phyloP scores from a whole-genome alignment of 2,329 filamentous ascomycete species.

The Ceratocystis ficicola region DNA sequence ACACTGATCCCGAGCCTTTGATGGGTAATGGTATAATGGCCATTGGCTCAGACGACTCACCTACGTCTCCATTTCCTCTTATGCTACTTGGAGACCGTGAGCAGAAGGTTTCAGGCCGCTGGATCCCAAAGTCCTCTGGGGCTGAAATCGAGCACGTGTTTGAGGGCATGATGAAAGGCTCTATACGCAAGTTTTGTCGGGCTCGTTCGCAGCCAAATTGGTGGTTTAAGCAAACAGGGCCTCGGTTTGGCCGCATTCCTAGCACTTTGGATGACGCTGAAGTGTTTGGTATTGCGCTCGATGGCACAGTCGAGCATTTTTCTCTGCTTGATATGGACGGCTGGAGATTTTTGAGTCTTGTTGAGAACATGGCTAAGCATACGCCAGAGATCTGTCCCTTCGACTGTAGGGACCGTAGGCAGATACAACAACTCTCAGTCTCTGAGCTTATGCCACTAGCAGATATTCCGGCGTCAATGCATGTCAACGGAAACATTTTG shows the following conservation, averaged over 20 bases:
- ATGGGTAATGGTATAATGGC: constrained; percentile 34
- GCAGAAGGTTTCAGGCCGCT: constrained; percentile 39
- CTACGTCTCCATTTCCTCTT: constrained; percentile 30
- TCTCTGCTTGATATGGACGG: constrained; percentile 49
- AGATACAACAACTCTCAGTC: not conserved
- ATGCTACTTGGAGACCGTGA: constrained; percentile 39
- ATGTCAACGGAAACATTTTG: constrained; percentile 57
- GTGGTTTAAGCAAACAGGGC: constrained; percentile 30
- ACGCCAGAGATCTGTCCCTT: constrained; percentile 18
- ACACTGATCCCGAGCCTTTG: constrained; percentile 11
- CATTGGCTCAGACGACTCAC: constrained; percentile 30
- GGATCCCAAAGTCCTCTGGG: constrained; percentile 36
- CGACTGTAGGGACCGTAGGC: not conserved
- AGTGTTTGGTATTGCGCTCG: constrained; percentile 53
- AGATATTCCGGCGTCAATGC: constrained; percentile 40
- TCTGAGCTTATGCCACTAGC: constrained; percentile 23
- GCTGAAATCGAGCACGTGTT: constrained; percentile 40
- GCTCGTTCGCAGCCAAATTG: constrained; percentile 43
- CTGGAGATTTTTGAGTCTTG: constrained; percentile 57
- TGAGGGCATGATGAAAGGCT: constrained; percentile 43
- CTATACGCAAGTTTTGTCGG: constrained; percentile 44
- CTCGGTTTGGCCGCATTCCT: constrained; percentile 35
- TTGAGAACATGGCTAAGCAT: constrained; percentile 54
- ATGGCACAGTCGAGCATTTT: constrained; percentile 60
- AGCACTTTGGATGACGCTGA: constrained; percentile 38